These are phyloP conservation scores for Penicillium desertorum DNA, from an alignment of 495 filamentous ascomycete genomes.

Conservation along the genomic window DNA sequence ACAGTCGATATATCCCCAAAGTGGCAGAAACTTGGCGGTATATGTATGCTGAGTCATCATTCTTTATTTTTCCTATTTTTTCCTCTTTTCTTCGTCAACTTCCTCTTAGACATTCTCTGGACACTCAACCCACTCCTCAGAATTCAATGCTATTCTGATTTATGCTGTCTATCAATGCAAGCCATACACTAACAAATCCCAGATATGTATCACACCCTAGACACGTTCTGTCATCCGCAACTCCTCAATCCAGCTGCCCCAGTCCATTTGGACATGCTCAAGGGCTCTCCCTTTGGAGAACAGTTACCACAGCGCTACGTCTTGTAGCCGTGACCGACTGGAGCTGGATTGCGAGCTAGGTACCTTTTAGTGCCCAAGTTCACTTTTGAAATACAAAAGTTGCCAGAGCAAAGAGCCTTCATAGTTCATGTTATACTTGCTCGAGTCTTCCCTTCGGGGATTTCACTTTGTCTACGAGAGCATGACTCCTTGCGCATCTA, in stretches of 20 bases:
- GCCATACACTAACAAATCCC: background rate
- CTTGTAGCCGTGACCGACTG: constrained; percentile 49
- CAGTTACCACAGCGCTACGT: constrained; percentile 46
- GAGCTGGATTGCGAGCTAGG: constrained; percentile 43
- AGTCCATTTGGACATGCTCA: constrained; percentile 27
- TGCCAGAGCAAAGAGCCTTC: constrained; percentile 52
- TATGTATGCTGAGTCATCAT: background rate
- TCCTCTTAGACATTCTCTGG: background rate
- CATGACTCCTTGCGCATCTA: constrained; percentile 55
- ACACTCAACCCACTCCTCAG: background rate
- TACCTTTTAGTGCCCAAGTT: constrained; percentile 15
- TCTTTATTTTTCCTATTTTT: background rate
- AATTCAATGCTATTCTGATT: constrained; percentile 19
- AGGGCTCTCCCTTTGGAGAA: constrained; percentile 45
- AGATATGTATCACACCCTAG: constrained; percentile 6
- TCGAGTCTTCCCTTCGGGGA: constrained; percentile 25
- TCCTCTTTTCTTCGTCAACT: background rate
- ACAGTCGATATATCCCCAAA: no score
- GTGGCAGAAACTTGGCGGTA: constrained; percentile 5
- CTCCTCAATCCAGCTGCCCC: constrained; percentile 46
- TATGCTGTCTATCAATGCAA: background rate
- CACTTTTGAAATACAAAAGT: constrained; percentile 24
- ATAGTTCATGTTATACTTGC: constrained; percentile 52
- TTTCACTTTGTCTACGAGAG: constrained; percentile 41
- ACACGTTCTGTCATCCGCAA: constrained; percentile 28